A percentile compares a stretch with the other conserved stretches of the same genome.
Evolutionary conservation across 345 rosid genomes (phyloP).

Genomic region (Pugionium cornutum): DNA sequence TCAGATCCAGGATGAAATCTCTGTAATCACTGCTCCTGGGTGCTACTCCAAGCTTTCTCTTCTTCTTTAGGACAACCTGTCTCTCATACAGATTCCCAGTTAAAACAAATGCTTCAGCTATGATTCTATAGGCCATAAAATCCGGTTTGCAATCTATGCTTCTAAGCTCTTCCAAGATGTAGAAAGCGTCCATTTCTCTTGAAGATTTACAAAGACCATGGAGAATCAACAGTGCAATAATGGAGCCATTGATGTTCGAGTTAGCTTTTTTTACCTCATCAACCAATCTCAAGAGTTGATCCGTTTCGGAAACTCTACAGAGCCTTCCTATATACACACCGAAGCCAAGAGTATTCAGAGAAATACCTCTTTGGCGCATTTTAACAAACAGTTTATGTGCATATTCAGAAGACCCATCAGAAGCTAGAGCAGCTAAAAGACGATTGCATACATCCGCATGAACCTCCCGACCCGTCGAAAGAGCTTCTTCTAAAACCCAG

Average conservation of each 20-base stretch:
- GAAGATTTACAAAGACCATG: slow-evolving; percentile 70
- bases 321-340: slow-evolving; percentile 69
- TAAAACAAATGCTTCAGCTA: slow-evolving; percentile 66
- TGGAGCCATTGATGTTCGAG: slow-evolving; percentile 62
- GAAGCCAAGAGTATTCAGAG: slow-evolving; percentile 63
- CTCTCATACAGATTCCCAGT: slow-evolving; percentile 57
- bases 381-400: slow-evolving; percentile 62
- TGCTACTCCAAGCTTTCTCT: slow-evolving; percentile 89
- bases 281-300: slow-evolving; percentile 48
- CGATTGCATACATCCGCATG: slow-evolving; percentile 64
- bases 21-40: slow-evolving; percentile 75
- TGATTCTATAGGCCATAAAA: slow-evolving; percentile 81
- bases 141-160: slow-evolving; percentile 79
- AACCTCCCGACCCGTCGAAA: slow-evolving; percentile 36
- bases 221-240: slow-evolving; percentile 66
- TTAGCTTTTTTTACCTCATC: slow-evolving; percentile 48
- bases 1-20: slow-evolving; percentile 63
- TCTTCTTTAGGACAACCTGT: slow-evolving; percentile 69
- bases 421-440: slow-evolving; percentile 62
- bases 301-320: slow-evolving; percentile 46
- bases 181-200: slow-evolving; percentile 59
- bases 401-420: slow-evolving; percentile 51
- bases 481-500: slow-evolving; percentile 56
- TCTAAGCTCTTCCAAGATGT: slow-evolving; percentile 70
- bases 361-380: slow-evolving; percentile 53